phyloP scores from a whole-genome alignment of 345 rosid species.

The Brassica incana region DNA sequence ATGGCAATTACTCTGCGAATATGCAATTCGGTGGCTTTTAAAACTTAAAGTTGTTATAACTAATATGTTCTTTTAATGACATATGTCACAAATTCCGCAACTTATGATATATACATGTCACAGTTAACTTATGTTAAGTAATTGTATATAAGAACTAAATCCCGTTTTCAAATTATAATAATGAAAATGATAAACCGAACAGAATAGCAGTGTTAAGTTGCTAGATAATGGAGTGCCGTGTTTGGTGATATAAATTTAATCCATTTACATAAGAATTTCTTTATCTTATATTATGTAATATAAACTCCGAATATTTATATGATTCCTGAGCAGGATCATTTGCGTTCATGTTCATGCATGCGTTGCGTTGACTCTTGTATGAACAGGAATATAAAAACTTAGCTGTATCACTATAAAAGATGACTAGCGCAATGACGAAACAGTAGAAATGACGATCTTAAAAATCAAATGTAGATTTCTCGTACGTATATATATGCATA shows the following conservation, averaged over 20 bases:
- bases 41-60: neutral
- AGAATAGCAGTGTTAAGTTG: neutral
- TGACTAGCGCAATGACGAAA: slow-evolving; percentile 38
- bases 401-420: slow-evolving; percentile 26
- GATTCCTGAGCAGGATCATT: neutral
- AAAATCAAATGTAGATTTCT: slow-evolving; percentile 27
- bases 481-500: neutral
- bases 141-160: neutral
- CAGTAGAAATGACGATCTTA: slow-evolving; percentile 23
- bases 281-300: neutral
- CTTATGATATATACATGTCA: neutral
- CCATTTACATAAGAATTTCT: neutral
- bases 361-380: slow-evolving; percentile 24
- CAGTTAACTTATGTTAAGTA: neutral
- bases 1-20: neutral
- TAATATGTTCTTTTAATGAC: neutral
- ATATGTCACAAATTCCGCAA: neutral
- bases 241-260: neutral
- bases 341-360: slow-evolving; percentile 33
- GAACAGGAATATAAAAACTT: slow-evolving; percentile 5
- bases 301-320: neutral
- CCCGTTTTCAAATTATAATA: neutral
- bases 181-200: neutral
- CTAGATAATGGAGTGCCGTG: neutral
- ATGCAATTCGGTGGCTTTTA: neutral